Evolutionary conservation across 2,329 filamentous ascomycete species (phyloP).

Genomic region (Colletotrichum filicis): DNA sequence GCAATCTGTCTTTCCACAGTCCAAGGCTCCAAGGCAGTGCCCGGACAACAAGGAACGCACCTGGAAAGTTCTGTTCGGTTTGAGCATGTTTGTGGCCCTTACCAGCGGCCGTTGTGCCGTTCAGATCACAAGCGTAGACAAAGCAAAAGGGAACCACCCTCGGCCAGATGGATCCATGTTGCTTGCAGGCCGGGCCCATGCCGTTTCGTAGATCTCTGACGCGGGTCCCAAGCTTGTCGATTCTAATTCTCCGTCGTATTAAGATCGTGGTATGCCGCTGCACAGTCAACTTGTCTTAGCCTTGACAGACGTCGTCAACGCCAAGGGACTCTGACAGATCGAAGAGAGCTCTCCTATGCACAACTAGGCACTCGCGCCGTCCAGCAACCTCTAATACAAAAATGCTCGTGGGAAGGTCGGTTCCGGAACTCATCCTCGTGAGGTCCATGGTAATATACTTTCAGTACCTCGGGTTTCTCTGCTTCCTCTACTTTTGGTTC

Average conservation of each 20-base stretch:
- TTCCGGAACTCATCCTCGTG: slow-evolving; percentile 31
- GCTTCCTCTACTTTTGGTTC: slow-evolving; percentile 38
- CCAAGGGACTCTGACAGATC: not conserved
- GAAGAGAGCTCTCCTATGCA: not conserved
- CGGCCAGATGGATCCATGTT: not conserved
- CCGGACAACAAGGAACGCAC: not conserved
- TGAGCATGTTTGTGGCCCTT: not conserved
- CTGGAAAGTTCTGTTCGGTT: not conserved
- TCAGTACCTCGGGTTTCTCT: slow-evolving; percentile 32
- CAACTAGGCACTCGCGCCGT: not conserved
- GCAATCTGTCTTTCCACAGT: not conserved
- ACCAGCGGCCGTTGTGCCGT: not conserved
- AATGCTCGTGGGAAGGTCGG: slow-evolving; percentile 32
- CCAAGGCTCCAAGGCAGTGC: not conserved
- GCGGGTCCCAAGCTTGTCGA: not conserved
- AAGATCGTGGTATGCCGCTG: slow-evolving; percentile 7
- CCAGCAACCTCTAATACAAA: not conserved
- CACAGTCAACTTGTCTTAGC: not conserved
- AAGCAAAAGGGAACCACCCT: not conserved
- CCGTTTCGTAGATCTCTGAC: slow-evolving; percentile 30
- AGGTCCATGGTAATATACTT: slow-evolving; percentile 26
- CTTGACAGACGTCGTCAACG: not conserved
- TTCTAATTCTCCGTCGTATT: not conserved
- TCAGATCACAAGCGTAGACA: slow-evolving; percentile 14
- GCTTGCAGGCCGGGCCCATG: slow-evolving; percentile 14